Evolutionary conservation across 768 basidiomycete genomes (phyloP).

Genomic region (Boletus rufocinnamomeus): DNA sequence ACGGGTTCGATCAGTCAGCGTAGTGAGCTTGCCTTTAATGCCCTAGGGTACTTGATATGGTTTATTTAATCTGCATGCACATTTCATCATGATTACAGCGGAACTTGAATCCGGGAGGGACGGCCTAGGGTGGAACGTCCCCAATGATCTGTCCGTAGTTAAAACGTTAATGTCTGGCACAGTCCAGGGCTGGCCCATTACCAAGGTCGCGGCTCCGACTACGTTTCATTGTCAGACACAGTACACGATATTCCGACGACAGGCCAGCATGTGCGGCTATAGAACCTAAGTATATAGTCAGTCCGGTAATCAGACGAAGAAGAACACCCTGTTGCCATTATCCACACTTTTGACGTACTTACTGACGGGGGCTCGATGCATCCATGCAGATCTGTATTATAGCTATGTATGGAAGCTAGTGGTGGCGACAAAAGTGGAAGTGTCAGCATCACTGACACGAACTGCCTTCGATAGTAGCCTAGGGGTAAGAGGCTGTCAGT

Average conservation of each 20-base stretch:
- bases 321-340: neutral
- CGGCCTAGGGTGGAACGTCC: neutral
- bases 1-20: neutral
- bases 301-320: neutral
- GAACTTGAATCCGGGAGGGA: neutral
- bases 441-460: no score
- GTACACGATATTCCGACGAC: neutral
- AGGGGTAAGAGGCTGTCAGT: no score
- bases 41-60: neutral
- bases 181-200: no score
- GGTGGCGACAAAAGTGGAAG: no score
- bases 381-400: no score
- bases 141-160: neutral
- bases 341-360: neutral
- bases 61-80: neutral
- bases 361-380: no score
- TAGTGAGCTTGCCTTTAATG: slow-evolving; percentile 1
- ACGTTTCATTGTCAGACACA: neutral
- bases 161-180: neutral
- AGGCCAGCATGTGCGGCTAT: neutral
- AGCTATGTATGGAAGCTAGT: no score
- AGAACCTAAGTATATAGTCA: neutral
- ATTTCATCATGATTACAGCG: slow-evolving; percentile 1
- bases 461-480: no score
- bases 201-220: no score